Evolutionary conservation across 441 rosid species (phyloP).

Genomic region (Iberis amara): DNA sequence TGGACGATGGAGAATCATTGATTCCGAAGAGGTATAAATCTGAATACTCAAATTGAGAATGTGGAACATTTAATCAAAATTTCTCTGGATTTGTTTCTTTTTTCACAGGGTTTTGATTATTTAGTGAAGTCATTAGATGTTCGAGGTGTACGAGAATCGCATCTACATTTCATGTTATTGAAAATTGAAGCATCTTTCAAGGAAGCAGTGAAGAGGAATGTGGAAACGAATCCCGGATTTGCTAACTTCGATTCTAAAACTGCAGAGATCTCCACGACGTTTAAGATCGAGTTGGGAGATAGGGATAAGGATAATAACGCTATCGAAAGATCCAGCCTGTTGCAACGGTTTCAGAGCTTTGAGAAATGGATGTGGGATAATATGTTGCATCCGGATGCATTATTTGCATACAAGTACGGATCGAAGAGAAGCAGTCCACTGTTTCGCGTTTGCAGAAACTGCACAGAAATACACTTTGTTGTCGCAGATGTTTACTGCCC

Average conservation of each 20-base stretch:
- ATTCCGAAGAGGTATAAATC: slow-evolving; percentile 52
- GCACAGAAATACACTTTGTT: slow-evolving; percentile 42
- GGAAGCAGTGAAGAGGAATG: slow-evolving; percentile 47
- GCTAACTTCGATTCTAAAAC: slow-evolving; percentile 42
- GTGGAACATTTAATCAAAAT: background rate
- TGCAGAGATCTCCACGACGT: slow-evolving; percentile 54
- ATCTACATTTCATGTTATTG: slow-evolving; percentile 60
- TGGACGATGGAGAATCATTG: slow-evolving; percentile 78
- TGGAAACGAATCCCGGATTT: slow-evolving; percentile 8
- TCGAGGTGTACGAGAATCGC: slow-evolving; percentile 72
- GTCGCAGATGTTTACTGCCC: slow-evolving; percentile 41
- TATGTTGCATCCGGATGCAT: slow-evolving; percentile 35
- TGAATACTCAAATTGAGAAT: background rate
- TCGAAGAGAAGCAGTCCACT: slow-evolving; percentile 50
- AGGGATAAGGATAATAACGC: slow-evolving; percentile 30
- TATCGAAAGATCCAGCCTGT: slow-evolving; percentile 36
- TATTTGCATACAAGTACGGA: slow-evolving; percentile 51
- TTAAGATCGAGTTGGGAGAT: slow-evolving; percentile 54
- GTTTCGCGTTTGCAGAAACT: slow-evolving; percentile 45
- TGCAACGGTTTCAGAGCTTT: slow-evolving; percentile 61
- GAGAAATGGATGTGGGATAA: slow-evolving; percentile 85
- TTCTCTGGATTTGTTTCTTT: slow-evolving; percentile 3
- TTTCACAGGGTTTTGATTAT: slow-evolving; percentile 65
- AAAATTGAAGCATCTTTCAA: slow-evolving; percentile 62
- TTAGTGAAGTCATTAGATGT: slow-evolving; percentile 61